Evolutionary conservation across 352 stramenopile species (phyloP).

Genomic region (Globisporangium sylvaticum): DNA sequence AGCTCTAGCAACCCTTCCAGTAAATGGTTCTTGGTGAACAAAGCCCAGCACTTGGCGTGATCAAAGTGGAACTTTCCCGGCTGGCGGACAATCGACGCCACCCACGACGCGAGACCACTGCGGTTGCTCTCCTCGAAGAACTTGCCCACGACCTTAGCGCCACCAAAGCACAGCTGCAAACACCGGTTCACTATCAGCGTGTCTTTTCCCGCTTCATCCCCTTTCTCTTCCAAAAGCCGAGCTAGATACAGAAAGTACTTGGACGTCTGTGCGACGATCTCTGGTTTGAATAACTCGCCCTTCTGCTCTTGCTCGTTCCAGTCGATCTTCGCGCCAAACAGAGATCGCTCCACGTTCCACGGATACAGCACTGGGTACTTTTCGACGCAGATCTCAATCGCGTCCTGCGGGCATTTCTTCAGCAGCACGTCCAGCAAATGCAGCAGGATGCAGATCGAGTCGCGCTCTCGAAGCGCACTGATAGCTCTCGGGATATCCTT

Average conservation of each 20-base stretch:
- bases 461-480: constrained; percentile 38
- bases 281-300: constrained; percentile 28
- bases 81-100: constrained; percentile 45
- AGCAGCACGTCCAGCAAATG: constrained; percentile 78
- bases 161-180: constrained; percentile 58
- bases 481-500: constrained; percentile 48
- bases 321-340: constrained; percentile 59
- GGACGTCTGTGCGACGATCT: constrained; percentile 44
- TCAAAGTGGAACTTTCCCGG: constrained; percentile 46
- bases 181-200: constrained; percentile 52
- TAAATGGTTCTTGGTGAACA: constrained; percentile 49
- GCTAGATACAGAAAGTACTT: constrained; percentile 75
- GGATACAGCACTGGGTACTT: constrained; percentile 70
- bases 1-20: constrained; percentile 51
- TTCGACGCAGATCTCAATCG: constrained; percentile 66
- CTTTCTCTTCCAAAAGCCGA: constrained; percentile 51
- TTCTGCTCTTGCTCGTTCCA: constrained; percentile 33
- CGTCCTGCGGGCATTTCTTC: constrained; percentile 70
- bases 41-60: constrained; percentile 47
- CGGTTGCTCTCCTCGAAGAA: constrained; percentile 44
- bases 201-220: constrained; percentile 39
- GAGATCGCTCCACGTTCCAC: constrained; percentile 77
- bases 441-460: constrained; percentile 70
- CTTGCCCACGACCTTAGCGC: constrained; percentile 35
- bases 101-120: constrained; percentile 26